Conservation (phyloP, 495 filamentous ascomycete genomes). For the Lepraria neglecta region DNA sequence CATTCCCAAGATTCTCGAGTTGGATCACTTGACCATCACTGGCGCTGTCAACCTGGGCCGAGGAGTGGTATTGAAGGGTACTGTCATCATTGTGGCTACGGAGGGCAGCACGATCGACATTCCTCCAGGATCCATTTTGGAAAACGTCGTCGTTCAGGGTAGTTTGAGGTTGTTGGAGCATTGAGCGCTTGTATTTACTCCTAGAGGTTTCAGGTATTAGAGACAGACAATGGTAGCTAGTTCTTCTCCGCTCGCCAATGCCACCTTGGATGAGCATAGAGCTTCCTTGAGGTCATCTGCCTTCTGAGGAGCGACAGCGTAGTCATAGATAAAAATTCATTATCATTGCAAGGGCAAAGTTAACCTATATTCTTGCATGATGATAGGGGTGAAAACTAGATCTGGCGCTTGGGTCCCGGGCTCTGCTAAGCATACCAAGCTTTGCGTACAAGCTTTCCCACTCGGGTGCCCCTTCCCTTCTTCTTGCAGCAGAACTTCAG, state of each 20-base stretch:
- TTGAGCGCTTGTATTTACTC: conserved; percentile 40
- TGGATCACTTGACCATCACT: conserved; percentile 96
- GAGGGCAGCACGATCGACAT: conserved; percentile 98
- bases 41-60: conserved; percentile 94
- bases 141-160: conserved; percentile 99
- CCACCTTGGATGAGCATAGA: conserved; percentile 4
- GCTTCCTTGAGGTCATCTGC: not conserved
- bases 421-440: conserved; percentile 9
- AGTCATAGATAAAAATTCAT: not conserved
- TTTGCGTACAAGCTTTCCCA: conserved; percentile 5
- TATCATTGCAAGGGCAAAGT: not conserved
- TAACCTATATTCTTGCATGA: not conserved
- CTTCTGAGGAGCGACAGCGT: not conserved
- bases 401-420: not conserved
- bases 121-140: conserved; percentile 88
- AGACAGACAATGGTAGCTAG: not conserved
- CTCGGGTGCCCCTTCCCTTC: not conserved
- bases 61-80: conserved; percentile 92
- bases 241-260: not conserved
- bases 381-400: not conserved
- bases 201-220: not conserved
- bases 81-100: conserved; percentile 98
- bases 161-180: conserved; percentile 93
- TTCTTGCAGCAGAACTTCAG: no score
- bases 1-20: conserved; percentile 96